Conservation (phyloP, 2,329 filamentous ascomycete genomes). For the Clarireedia monteithiana region DNA sequence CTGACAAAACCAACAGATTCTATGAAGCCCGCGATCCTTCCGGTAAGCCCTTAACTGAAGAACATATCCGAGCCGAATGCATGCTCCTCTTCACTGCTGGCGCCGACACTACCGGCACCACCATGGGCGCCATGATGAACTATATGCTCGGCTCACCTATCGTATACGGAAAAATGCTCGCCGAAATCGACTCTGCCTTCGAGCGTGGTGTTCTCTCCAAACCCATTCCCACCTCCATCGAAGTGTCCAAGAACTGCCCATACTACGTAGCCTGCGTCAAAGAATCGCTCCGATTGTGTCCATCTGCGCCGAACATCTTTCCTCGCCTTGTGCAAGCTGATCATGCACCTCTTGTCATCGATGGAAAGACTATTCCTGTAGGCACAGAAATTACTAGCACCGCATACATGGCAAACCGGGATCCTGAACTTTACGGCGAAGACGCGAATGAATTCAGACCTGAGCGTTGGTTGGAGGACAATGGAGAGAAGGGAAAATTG, state of each 20-base stretch:
- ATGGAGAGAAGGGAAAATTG: background rate
- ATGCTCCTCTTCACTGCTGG: slow-evolving; percentile 3
- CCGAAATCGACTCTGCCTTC: background rate
- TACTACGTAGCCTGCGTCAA: slow-evolving; percentile 9
- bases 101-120: slow-evolving; percentile 4
- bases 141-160: background rate
- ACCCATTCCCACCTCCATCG: background rate
- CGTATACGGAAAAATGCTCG: slow-evolving; percentile 1
- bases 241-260: background rate
- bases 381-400: slow-evolving; percentile 4
- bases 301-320: slow-evolving; percentile 5
- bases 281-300: slow-evolving; percentile 1
- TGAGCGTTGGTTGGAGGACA: slow-evolving; percentile 4
- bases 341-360: background rate
- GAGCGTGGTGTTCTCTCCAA: background rate
- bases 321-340: slow-evolving; percentile 1
- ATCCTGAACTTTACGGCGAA: slow-evolving; percentile 2
- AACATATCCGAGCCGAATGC: slow-evolving; percentile 3
- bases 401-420: slow-evolving; percentile 4
- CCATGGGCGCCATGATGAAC: slow-evolving; percentile 3
- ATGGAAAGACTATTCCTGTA: slow-evolving; percentile 3
- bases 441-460: slow-evolving; percentile 5
- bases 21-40: background rate
- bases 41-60: background rate
- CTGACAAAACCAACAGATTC: background rate